phyloP scores from a whole-genome alignment of 2,329 filamentous ascomycete species.

The Phoma sp. region DNA sequence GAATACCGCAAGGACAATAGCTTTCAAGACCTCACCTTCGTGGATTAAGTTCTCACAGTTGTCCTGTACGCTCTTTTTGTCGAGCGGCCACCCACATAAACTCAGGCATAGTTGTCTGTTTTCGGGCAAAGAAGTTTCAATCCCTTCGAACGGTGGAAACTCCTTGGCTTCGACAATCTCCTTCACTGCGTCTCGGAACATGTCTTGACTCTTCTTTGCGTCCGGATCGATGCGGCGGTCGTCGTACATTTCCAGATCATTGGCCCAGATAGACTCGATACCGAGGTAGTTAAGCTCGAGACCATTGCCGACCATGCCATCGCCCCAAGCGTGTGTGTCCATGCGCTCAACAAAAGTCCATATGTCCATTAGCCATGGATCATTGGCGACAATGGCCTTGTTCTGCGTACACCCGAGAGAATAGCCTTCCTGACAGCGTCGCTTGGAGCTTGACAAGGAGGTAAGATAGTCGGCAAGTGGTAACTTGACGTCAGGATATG shows the following conservation, averaged over 20 bases:
- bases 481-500: conserved; percentile 44
- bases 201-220: conserved; percentile 61
- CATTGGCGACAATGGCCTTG: conserved; percentile 69
- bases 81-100: conserved; percentile 74
- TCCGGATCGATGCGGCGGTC: conserved; percentile 45
- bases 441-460: conserved; percentile 51
- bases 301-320: conserved; percentile 72
- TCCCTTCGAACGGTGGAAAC: conserved; percentile 68
- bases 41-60: conserved; percentile 59
- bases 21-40: conserved; percentile 70
- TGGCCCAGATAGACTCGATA: conserved; percentile 74
- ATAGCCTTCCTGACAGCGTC: conserved; percentile 64
- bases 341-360: conserved; percentile 78
- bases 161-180: conserved; percentile 68
- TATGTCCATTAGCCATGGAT: conserved; percentile 77
- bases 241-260: conserved; percentile 65
- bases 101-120: conserved; percentile 78
- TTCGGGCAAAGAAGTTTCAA: conserved; percentile 68
- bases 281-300: conserved; percentile 80
- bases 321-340: conserved; percentile 67
- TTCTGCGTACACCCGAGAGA: conserved; percentile 68
- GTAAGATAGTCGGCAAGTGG: conserved; percentile 43
- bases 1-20: conserved; percentile 77
- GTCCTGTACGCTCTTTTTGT: conserved; percentile 57
- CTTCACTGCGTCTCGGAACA: conserved; percentile 61